These are phyloP conservation scores for Penicillium pulvis DNA, from an alignment of 495 filamentous ascomycete species.

Conservation along the genomic window DNA sequence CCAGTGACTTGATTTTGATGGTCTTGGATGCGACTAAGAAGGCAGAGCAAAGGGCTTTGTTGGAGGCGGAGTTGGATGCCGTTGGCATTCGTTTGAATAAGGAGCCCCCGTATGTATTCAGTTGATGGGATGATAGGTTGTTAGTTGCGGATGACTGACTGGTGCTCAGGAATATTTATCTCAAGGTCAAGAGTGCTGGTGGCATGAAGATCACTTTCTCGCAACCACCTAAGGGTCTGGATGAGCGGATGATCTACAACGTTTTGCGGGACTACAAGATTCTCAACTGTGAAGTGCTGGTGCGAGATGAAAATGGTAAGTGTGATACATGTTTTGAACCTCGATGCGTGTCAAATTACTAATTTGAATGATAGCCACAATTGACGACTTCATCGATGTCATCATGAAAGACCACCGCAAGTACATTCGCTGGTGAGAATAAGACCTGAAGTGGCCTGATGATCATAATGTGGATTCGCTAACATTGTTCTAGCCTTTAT, in stretches of 20 bases:
- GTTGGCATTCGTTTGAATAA: constrained; percentile 95
- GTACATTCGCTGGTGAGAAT: constrained; percentile 78
- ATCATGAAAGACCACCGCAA: constrained; percentile 99
- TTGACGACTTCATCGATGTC: constrained; percentile 98
- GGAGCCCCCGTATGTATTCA: constrained; percentile 73
- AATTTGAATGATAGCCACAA: constrained; percentile 60
- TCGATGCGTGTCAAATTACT: constrained; percentile 4
- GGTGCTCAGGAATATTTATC: constrained; percentile 81
- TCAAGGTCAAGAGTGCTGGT: constrained; percentile 96
- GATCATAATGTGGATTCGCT: background rate
- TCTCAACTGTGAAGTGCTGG: constrained; percentile 93
- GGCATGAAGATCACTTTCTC: constrained; percentile 99
- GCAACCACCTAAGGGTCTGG: constrained; percentile 80
- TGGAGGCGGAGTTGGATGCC: constrained; percentile 93
- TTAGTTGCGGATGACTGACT: constrained; percentile 16
- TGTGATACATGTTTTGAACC: background rate
- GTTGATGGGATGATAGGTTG: background rate
- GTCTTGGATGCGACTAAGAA: constrained; percentile 95
- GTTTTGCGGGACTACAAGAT: constrained; percentile 98
- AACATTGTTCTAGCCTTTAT: constrained; percentile 66
- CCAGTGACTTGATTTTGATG: constrained; percentile 97
- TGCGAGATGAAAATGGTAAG: constrained; percentile 86
- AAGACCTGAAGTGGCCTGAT: background rate
- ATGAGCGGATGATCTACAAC: constrained; percentile 97
- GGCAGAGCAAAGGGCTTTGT: constrained; percentile 85